Evolutionary conservation across 768 basidiomycete genomes (phyloP), one percentile per base, ranked within the genome.

Genomic region (Xerocomus potaroensis): DNA sequence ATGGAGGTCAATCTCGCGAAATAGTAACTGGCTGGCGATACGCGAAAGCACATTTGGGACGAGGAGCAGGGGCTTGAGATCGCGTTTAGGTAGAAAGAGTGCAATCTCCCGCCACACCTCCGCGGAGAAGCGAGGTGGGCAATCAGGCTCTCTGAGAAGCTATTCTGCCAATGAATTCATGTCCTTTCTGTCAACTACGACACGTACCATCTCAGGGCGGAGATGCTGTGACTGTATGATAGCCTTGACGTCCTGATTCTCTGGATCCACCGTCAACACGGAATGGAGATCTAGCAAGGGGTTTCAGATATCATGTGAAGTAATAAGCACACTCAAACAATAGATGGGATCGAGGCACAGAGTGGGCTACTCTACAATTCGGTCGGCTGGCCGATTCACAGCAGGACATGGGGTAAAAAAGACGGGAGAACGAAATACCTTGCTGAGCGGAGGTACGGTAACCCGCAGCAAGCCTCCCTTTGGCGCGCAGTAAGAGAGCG

Each of bases 71-170:
- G 80, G 74, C 56, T 79, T 82, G 41, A 87, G 76, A 60, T 87
- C 85, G 9, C 75, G 74, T 16, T 77, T 73, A 0, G 83, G 79
- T 5, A 87, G 72, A 55, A 73, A 80, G 5, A 73, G 65, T 0
- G 78, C 83, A 31, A 87, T 79, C 58, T 85, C 79, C 29, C 80
- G 71, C 85, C 85, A 87, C 42, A 87, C 78, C 65, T 87, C 85
- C 6, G 71, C 70, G 4, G 84, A 84, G 55, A 87, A 78, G 16
- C 74, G 73, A 31, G 77, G 77, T 15, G 71, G 74, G 41, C 70
- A 71, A 23, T 66, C 60, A 8, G 74, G 73, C 14, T 75, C 65
- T 35, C 61, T 52, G 30, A 63, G 53, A 39, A 63, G 60, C 66
- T 64, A 51, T 32, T 19, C 40, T 32, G 34, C 34, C 24, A 9